Evolutionary conservation across 2,329 filamentous ascomycete genomes (phyloP).

Genomic region (Colletotrichum tamarilloi): DNA sequence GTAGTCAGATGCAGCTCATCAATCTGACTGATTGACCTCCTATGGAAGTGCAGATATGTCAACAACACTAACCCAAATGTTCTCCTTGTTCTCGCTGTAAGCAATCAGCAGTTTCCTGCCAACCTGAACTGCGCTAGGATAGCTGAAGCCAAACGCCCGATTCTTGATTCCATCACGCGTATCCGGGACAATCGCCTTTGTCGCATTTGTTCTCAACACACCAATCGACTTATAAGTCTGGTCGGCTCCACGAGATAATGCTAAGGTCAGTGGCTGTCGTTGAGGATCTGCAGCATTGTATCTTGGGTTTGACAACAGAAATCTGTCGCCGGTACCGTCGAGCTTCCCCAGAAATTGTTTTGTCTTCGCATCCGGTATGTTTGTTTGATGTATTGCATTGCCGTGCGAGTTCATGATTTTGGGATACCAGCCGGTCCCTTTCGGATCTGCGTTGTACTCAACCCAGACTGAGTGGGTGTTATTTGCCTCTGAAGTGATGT

Average conservation of each 20-base stretch:
- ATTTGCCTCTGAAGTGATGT: conserved; percentile 36
- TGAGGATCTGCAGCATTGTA: conserved; percentile 35
- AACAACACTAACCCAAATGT: conserved; percentile 41
- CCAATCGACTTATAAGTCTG: conserved; percentile 33
- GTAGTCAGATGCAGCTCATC: no score
- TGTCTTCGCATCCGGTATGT: conserved; percentile 40
- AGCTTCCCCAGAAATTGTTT: conserved; percentile 39
- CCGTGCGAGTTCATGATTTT: conserved; percentile 30
- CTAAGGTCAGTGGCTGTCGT: conserved; percentile 38
- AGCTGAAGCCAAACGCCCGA: conserved; percentile 38
- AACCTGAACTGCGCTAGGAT: conserved; percentile 39
- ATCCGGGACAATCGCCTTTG: conserved; percentile 38
- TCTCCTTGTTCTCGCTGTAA: conserved; percentile 43
- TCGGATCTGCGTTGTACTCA: conserved; percentile 36
- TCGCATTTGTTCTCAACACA: conserved; percentile 40
- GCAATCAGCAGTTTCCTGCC: conserved; percentile 38
- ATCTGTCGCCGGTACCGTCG: conserved; percentile 16
- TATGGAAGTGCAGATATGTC: conserved; percentile 32
- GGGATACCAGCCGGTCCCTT: conserved; percentile 39
- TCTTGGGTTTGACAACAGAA: conserved; percentile 37
- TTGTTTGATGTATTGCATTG: conserved; percentile 39
- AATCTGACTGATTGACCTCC: no score
- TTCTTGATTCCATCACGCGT: conserved; percentile 39
- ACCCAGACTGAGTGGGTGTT: conserved; percentile 40
- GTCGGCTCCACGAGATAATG: conserved; percentile 31